Conservation (phyloP, 768 basidiomycete species). For the Termitomyces sp. region DNA sequence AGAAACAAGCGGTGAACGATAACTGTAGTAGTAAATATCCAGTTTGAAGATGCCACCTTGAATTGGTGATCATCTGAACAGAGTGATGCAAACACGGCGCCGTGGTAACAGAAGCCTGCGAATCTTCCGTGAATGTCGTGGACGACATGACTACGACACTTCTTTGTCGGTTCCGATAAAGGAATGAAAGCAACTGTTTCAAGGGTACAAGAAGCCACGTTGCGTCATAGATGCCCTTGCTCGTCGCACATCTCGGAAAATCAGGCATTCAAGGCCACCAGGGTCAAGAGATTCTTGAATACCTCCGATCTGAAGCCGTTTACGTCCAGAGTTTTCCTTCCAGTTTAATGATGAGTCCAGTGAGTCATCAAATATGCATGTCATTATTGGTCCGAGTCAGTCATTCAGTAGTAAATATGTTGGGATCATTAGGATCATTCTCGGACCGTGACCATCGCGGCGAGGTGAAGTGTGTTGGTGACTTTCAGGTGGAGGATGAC, state of each 20-base stretch:
- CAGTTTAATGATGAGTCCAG: too few species aligned
- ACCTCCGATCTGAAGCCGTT: too few species aligned
- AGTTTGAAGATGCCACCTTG: neutral
- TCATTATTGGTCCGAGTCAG: too few species aligned
- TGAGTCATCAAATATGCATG: too few species aligned
- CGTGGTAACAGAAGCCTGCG: neutral
- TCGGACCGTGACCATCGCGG: too few species aligned
- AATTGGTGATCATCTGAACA: conserved; percentile 1
- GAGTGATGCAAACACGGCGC: conserved; percentile 1
- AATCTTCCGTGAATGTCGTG: conserved; percentile 3
- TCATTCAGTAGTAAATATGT: too few species aligned
- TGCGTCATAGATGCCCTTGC: neutral
- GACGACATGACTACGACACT: neutral
- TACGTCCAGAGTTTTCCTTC: too few species aligned
- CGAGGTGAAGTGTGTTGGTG: too few species aligned
- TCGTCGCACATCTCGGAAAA: neutral
- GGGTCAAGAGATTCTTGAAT: too few species aligned
- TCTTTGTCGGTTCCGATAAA: neutral
- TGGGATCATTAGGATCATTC: too few species aligned
- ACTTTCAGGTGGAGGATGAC: too few species aligned
- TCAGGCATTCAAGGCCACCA: neutral
- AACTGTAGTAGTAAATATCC: neutral
- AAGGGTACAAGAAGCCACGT: neutral
- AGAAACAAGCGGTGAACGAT: neutral
- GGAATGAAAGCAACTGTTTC: neutral